Conservation (phyloP, 352 stramenopile species). For the Globisporangium okanoganense region DNA sequence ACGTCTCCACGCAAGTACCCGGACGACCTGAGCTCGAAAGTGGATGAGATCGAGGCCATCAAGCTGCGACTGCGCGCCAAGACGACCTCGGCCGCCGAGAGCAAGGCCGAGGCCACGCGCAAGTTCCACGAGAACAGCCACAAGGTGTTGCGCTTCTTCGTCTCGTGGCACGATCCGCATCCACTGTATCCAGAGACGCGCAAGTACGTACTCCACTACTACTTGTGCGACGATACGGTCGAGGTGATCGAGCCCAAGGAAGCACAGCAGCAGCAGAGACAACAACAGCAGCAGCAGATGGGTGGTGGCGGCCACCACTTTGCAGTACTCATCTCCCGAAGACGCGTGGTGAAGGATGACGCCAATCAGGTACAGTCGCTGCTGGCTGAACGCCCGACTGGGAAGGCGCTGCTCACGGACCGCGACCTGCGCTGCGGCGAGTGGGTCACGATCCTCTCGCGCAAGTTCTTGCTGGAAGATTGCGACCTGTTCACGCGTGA, state of each 20-base stretch:
- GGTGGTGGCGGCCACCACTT: slow-evolving; percentile 59
- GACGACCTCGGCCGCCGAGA: slow-evolving; percentile 24
- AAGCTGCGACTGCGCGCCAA: slow-evolving; percentile 34
- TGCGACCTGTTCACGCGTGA: slow-evolving; percentile 90
- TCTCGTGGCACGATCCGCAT: slow-evolving; percentile 90
- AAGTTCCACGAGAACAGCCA: slow-evolving; percentile 79
- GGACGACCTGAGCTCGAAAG: slow-evolving; percentile 54
- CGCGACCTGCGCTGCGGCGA: slow-evolving; percentile 83
- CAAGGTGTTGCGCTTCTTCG: slow-evolving; percentile 90
- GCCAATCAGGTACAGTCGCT: slow-evolving; percentile 10
- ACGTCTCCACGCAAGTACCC: slow-evolving; percentile 61
- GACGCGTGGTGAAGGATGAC: slow-evolving; percentile 51
- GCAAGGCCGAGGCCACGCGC: slow-evolving; percentile 41
- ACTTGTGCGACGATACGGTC: slow-evolving; percentile 90
- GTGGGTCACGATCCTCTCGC: slow-evolving; percentile 79
- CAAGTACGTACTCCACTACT: slow-evolving; percentile 91
- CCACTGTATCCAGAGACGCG: slow-evolving; percentile 86
- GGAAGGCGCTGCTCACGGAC: slow-evolving; percentile 42
- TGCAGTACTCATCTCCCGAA: slow-evolving; percentile 76
- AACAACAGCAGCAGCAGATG: slow-evolving; percentile 25
- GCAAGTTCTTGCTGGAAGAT: slow-evolving; percentile 85
- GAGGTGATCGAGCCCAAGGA: slow-evolving; percentile 80
- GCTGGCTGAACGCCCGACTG: slow-evolving; percentile 5
- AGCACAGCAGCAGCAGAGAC: slow-evolving; percentile 19
- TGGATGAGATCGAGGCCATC: slow-evolving; percentile 52